Base-by-base conservation (phyloP, 495 filamentous ascomycete genomes). In the Talaromyces liani region DNA sequence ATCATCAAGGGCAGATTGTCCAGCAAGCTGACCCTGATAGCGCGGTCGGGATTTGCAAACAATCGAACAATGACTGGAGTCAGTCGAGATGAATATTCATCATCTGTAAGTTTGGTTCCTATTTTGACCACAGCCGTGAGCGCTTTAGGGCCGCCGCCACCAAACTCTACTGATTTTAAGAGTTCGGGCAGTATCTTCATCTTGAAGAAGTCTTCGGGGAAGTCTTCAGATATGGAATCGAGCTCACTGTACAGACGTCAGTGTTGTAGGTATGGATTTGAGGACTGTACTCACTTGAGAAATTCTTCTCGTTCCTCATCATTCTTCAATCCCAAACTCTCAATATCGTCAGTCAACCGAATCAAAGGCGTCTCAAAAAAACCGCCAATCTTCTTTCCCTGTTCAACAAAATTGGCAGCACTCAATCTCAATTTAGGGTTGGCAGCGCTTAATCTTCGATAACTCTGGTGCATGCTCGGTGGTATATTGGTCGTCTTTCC, bases 161-260 rank as follows among this genome's bases (percentile, higher is more conserved):
- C 95, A 74, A 97, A 98, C 68, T 98, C 94, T 8, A 98, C 91
- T 0, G 92, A 94, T 69, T 97, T 98, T 0, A 98, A 80, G n/a
- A 98, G 78, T 71, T 98, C 94, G 1, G 94, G 94, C 16, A 98
- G 82, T 10, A 98, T 85, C 68, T 98, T 98, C 85, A 94, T 90
- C 71, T 93, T 96, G 79, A 97, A 94, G 72, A 94, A 98, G 61
- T 97, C 93, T 68, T 97, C 94, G 0, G 94, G 94, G 66, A 98
- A 97, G 71, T 97, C 92, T 65, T 96, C 91, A 1, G 91, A 88
- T 5, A 95, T 83, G 57, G 89, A 81, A 67, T 96, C 91, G 4
- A 98, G 83, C 72, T 95, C 89, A 70, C 90, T 94, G 27, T 27
- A 56, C 20, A 58, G 27, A 63, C 3, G 65, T 63, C 45, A 65